Evolutionary conservation across 306 rosid genomes (phyloP), one percentile per base, ranked within the genome.

Genomic region (Vachellia collinsii): DNA sequence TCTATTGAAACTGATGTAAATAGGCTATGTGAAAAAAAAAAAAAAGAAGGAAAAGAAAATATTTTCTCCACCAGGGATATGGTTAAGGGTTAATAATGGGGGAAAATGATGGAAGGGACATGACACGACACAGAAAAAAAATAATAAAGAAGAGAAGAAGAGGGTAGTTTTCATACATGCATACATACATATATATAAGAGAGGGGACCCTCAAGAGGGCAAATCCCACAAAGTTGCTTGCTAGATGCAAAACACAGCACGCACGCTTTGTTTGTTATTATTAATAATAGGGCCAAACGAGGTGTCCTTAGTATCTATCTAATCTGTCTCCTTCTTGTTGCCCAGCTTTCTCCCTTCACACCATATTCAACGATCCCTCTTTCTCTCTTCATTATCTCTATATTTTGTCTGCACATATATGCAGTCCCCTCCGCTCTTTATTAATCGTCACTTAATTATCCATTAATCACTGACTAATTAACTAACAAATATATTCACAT

Each of bases 221-320:
- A 11, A 12, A 62, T 76, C 81, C 75, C 79, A 82, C 83, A 51
- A 87, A 46, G 23, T 74, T 92, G 94, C 86, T 85, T 76, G 91
- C 88, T 75, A 84, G 73, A 64, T 58, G 66, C 89, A 71, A 88
- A 87, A 85, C 97, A 89, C 82, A 86, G 83, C 95, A 88, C 85
- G 97, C 87, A 79, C 78, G 77, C 42, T 84, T 5, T 91, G 84
- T 86, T 82, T 80, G 54, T 78, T 79, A 50, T 47, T 75, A 54
- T 62, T 62, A 25, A 9, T 11, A 22, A 58, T 13, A 11, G n/a
- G 87, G 47, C 86, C 94, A 19, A 83, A 85, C 86, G 85, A 86
- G 88, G 76, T 76, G 77, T 56, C 63, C 89, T 86, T 90, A 77
- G 83, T 86, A 74, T 75, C 87, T 74, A 85, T 91, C 92, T 82